phyloP scores from a whole-genome alignment of 257 asterid species.

The Handroanthus guayacan region DNA sequence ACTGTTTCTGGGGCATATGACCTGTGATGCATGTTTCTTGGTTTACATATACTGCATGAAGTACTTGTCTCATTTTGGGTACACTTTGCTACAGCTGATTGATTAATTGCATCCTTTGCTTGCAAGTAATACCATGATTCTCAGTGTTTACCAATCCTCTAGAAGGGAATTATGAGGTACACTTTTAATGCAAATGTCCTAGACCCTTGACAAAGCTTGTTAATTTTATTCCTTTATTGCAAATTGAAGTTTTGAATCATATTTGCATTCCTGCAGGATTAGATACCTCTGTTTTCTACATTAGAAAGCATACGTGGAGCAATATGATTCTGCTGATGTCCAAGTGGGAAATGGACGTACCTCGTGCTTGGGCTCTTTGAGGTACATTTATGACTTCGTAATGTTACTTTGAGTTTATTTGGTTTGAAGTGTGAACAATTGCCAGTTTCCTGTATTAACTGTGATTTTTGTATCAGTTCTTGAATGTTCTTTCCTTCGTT shows the following conservation, averaged over 20 bases:
- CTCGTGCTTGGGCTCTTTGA: constrained; percentile 12
- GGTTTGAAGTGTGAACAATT: not conserved
- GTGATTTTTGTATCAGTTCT: not conserved
- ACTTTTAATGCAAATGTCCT: not conserved
- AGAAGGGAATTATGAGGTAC: constrained; percentile 18
- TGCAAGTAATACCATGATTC: not conserved
- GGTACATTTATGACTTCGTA: constrained; percentile 24
- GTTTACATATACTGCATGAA: constrained; percentile 33
- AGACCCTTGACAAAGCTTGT: not conserved
- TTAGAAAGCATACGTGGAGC: not conserved
- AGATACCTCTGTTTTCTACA: constrained; percentile 9
- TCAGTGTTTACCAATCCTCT: constrained; percentile 7
- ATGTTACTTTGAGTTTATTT: not conserved
- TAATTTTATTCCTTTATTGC: constrained; percentile 16
- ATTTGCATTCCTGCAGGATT: constrained; percentile 31
- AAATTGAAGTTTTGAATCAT: not conserved
- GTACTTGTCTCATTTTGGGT: constrained; percentile 17
- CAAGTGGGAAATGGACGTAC: constrained; percentile 23
- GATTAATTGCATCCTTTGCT: constrained; percentile 12
- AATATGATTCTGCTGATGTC: not conserved
- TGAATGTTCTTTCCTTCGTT: not conserved
- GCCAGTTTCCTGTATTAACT: not conserved
- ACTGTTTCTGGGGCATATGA: not conserved
- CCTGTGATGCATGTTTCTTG: constrained; percentile 13
- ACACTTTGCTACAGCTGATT: constrained; percentile 3